These are phyloP conservation scores for Kodamaea anthophila DNA, from an alignment of 1,139 yeast species.

Conservation along the genomic window DNA sequence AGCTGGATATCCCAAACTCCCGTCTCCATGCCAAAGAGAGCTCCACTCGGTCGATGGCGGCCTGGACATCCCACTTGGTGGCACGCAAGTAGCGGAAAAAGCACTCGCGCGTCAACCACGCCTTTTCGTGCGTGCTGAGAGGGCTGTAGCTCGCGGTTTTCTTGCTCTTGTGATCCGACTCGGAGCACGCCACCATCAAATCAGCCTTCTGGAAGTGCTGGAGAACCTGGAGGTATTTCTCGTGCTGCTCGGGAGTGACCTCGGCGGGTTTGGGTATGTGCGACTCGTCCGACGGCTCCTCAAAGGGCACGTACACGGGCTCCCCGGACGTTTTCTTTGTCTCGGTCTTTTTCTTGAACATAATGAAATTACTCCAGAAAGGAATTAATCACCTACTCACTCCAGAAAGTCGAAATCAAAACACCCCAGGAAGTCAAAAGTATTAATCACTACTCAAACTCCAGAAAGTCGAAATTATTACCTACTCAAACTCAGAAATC, in stretches of 20 bases:
- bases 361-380: slow-evolving; percentile 1
- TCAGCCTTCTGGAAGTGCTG: slow-evolving; percentile 27
- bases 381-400: no score
- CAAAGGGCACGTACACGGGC: slow-evolving; percentile 43
- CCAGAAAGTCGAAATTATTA: no score
- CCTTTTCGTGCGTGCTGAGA: slow-evolving; percentile 28
- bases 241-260: slow-evolving; percentile 27
- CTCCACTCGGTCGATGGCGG: slow-evolving; percentile 37
- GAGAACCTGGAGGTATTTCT: slow-evolving; percentile 14
- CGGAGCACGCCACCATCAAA: slow-evolving; percentile 24
- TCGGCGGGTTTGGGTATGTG: slow-evolving; percentile 45
- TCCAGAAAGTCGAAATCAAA: no score
- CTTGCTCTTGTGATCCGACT: slow-evolving; percentile 30
- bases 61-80: slow-evolving; percentile 38
- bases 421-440: no score
- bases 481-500: no score
- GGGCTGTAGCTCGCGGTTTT: slow-evolving; percentile 14
- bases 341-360: slow-evolving; percentile 6
- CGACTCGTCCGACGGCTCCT: slow-evolving; percentile 40
- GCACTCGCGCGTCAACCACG: slow-evolving; percentile 46
- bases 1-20: slow-evolving; percentile 35
- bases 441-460: no score
- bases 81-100: slow-evolving; percentile 43
- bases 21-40: slow-evolving; percentile 45
- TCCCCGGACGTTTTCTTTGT: slow-evolving; percentile 8